phyloP scores from a whole-genome alignment of 2,329 filamentous ascomycete species.

The Dendrostoma leiphaemia region DNA sequence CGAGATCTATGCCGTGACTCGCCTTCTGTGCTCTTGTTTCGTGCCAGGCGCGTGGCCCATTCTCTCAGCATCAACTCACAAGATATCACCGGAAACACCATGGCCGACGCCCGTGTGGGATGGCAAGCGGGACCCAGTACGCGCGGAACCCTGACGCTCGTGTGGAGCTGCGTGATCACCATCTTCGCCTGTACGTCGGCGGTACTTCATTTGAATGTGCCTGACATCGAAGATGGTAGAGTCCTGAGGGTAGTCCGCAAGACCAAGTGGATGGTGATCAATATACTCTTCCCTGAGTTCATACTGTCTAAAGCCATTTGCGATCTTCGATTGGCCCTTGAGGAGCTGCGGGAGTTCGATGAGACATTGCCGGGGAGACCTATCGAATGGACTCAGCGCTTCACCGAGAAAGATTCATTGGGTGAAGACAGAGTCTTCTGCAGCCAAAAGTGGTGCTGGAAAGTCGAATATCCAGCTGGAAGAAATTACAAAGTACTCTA shows the following conservation, averaged over 20 bases:
- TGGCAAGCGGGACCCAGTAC: neutral
- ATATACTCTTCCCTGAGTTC: constrained; percentile 1
- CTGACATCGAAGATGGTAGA: neutral
- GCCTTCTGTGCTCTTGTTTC: no score
- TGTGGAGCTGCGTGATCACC: neutral
- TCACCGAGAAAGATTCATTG: neutral
- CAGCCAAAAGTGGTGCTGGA: neutral
- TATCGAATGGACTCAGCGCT: neutral
- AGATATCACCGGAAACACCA: no score
- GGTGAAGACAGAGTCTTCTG: no score
- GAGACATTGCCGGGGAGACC: neutral
- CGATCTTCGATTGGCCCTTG: neutral
- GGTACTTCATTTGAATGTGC: constrained; percentile 3
- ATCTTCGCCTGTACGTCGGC: constrained; percentile 5
- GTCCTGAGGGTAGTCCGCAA: neutral
- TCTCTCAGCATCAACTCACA: no score
- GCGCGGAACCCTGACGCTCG: neutral
- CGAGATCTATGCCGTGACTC: no score
- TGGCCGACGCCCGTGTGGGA: neutral
- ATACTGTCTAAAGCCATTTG: neutral
- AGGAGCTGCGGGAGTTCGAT: neutral
- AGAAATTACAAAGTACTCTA: neutral
- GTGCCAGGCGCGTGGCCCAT: no score
- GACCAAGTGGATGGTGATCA: neutral
- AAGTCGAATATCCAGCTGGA: neutral